A percentile compares a stretch with the other conserved stretches of the same genome.
Evolutionary conservation across 1,284 basidiomycete species (phyloP).

Genomic region (Meira nashicola): DNA sequence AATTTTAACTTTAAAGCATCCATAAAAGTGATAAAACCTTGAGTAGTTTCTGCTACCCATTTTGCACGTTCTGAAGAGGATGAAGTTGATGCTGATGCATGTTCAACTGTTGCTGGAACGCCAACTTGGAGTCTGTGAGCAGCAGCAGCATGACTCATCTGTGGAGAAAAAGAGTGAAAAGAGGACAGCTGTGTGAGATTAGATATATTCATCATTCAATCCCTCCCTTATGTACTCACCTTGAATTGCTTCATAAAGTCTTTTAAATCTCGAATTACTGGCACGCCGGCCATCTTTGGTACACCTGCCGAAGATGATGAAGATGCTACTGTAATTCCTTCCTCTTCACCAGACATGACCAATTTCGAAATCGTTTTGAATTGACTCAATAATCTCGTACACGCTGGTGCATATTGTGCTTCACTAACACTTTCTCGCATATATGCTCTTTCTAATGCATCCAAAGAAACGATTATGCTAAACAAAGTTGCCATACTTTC

Average conservation of each 20-base stretch:
- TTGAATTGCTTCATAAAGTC: constrained; percentile 84
- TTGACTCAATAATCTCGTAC: constrained; percentile 82
- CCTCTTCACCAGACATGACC: constrained; percentile 59
- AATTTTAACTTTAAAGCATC: constrained; percentile 88
- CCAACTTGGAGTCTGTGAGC: constrained; percentile 83
- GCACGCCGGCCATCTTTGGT: constrained; percentile 5
- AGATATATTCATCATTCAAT: background rate
- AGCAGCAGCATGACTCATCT: constrained; percentile 91
- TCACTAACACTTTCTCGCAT: constrained; percentile 81
- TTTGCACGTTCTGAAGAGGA: constrained; percentile 75
- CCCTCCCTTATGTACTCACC: constrained; percentile 57
- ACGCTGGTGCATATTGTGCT: constrained; percentile 76
- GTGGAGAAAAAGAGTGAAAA: background rate
- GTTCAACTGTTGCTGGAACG: constrained; percentile 93
- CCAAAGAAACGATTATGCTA: constrained; percentile 81
- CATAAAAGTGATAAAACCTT: constrained; percentile 95
- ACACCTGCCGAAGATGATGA: background rate
- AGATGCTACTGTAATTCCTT: background rate
- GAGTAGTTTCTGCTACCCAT: constrained; percentile 97
- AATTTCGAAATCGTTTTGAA: constrained; percentile 96
- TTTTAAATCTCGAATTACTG: constrained; percentile 31
- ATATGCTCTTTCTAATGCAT: constrained; percentile 92
- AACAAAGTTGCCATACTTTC: constrained; percentile 64
- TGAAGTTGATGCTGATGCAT: constrained; percentile 60
- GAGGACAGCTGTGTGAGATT: background rate